A percentile compares a stretch with the other conserved stretches of the same genome.
These are phyloP conservation scores for Datura wrightii DNA, from an alignment of 257 asterid species.

Conservation along the genomic window DNA sequence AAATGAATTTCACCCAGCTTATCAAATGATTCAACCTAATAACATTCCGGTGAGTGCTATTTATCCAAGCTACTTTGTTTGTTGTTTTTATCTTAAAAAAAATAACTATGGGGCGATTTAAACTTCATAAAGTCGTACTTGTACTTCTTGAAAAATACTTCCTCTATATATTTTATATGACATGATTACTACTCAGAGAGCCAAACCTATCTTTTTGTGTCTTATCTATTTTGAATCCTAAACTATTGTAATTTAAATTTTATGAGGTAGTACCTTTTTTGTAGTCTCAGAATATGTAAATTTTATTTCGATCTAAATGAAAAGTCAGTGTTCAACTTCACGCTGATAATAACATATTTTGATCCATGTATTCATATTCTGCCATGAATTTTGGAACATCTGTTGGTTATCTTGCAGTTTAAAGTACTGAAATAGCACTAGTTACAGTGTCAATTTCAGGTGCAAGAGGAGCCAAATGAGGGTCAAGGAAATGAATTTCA, in stretches of 20 bases:
- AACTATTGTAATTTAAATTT: background rate
- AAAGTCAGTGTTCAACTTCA: background rate
- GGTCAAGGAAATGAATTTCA: conserved; percentile 7
- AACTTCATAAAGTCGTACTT: background rate
- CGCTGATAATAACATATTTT: background rate
- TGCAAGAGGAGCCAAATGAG: background rate
- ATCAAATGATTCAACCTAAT: conserved; percentile 32
- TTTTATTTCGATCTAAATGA: background rate
- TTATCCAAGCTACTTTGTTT: background rate
- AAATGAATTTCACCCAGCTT: conserved; percentile 4
- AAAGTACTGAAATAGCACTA: background rate
- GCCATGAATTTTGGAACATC: background rate
- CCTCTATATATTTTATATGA: background rate
- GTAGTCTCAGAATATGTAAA: no score
- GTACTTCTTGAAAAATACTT: background rate
- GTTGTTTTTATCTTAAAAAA: background rate
- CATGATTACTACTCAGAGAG: background rate
- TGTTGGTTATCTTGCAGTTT: background rate
- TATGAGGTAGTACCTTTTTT: no score
- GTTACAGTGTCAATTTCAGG: background rate
- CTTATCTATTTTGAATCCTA: background rate
- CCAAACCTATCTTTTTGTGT: background rate
- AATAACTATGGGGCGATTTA: background rate
- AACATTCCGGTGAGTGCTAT: conserved; percentile 33
- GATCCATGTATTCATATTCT: background rate